Evolutionary conservation across 2,329 filamentous ascomycete genomes (phyloP).

Genomic region (Beauveria scarabaeidicola): DNA sequence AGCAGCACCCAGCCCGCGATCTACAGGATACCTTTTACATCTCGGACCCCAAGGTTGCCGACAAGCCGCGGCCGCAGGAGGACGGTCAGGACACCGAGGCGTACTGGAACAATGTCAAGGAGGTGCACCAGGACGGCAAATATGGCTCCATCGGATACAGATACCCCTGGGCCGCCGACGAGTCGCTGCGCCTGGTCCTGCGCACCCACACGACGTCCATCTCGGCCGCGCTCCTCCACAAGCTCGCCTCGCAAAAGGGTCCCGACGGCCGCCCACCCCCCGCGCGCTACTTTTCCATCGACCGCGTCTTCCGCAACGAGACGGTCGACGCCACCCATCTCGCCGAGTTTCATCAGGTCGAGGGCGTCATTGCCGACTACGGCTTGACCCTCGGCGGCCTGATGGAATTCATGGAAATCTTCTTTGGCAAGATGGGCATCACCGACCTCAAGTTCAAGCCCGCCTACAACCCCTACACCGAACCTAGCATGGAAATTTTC

Average conservation of each 20-base stretch:
- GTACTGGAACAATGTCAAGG: constrained; percentile 81
- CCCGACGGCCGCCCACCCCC: constrained; percentile 56
- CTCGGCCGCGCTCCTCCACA: constrained; percentile 83
- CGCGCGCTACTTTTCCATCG: constrained; percentile 96
- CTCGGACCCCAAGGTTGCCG: constrained; percentile 73
- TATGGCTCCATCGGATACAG: constrained; percentile 94
- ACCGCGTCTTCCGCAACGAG: constrained; percentile 96
- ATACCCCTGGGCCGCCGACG: constrained; percentile 85
- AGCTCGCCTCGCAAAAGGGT: constrained; percentile 73
- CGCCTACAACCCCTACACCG: constrained; percentile 86
- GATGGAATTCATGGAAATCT: constrained; percentile 88
- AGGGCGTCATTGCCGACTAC: constrained; percentile 97
- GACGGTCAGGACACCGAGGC: constrained; percentile 62
- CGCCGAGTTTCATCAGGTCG: constrained; percentile 96
- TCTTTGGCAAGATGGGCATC: constrained; percentile 96
- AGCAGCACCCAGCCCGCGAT: constrained; percentile 95
- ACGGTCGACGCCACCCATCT: constrained; percentile 94
- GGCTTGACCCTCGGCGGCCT: constrained; percentile 84
- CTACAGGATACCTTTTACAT: constrained; percentile 99
- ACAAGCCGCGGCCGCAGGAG: constrained; percentile 50
- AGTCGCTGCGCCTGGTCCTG: constrained; percentile 78
- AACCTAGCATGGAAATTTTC: constrained; percentile 97
- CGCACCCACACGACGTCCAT: constrained; percentile 95
- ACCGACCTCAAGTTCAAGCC: constrained; percentile 84
- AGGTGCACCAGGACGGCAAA: constrained; percentile 84